These are phyloP conservation scores for Umbelopsis sp. DNA, from an alignment of 192 early-diverging fungal genomes.

Conservation along the genomic window DNA sequence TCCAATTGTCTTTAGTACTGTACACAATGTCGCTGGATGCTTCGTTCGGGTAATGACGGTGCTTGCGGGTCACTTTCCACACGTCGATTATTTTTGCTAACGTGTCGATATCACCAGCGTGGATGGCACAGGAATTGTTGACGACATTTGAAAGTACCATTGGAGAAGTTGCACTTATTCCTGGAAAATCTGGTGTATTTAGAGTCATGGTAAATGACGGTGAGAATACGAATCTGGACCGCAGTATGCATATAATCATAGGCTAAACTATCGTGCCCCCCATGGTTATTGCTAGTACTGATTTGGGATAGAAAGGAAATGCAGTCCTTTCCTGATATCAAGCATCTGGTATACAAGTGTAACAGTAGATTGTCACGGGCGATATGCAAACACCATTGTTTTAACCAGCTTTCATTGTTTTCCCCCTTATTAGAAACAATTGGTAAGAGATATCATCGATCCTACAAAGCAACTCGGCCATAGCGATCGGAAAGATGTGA, in stretches of 20 bases:
- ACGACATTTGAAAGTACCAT: conserved; percentile 63
- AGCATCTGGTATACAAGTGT: conserved; percentile 52
- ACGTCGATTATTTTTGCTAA: neutral
- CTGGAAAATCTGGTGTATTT: conserved; percentile 53
- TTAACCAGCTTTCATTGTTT: neutral
- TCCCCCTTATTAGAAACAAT: conserved; percentile 51
- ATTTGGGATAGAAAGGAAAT: conserved; percentile 69
- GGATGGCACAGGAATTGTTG: conserved; percentile 73
- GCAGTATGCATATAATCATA: neutral
- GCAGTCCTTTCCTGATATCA: conserved; percentile 73
- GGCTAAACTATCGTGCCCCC: no score
- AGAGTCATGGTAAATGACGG: conserved; percentile 52
- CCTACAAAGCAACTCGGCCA: conserved; percentile 71
- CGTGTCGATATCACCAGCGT: conserved; percentile 38
- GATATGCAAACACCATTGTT: neutral
- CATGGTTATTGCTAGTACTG: conserved; percentile 34
- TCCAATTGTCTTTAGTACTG: conserved; percentile 44
- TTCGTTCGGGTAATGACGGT: conserved; percentile 43
- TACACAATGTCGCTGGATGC: conserved; percentile 57
- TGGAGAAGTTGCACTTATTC: conserved; percentile 70
- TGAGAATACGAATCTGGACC: conserved; percentile 26
- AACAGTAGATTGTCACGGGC: neutral
- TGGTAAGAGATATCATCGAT: conserved; percentile 61
- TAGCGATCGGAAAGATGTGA: conserved; percentile 46
- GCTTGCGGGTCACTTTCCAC: neutral